Percentiles rank a stretch among this genome's conserved stretches.
These are phyloP conservation scores for Kazachstania sp. DNA, from an alignment of 1,139 yeast species.

Conservation along the genomic window DNA sequence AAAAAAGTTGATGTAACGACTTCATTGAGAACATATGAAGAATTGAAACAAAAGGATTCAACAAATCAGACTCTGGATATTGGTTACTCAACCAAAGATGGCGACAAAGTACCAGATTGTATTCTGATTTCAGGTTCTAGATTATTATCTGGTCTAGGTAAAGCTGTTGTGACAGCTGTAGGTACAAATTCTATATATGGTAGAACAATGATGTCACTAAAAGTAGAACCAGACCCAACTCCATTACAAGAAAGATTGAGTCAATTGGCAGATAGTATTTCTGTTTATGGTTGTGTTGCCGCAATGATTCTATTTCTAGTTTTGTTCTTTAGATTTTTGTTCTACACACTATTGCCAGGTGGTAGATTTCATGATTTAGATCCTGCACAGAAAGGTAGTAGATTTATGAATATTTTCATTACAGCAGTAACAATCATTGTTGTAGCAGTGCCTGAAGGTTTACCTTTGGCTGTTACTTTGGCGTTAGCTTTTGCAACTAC, in stretches of 20 bases:
- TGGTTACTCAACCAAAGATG: constrained; percentile 31
- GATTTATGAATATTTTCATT: constrained; percentile 75
- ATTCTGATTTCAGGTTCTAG: constrained; percentile 88
- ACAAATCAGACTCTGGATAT: constrained; percentile 37
- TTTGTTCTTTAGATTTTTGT: constrained; percentile 66
- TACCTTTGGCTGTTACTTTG: constrained; percentile 91
- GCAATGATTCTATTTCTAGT: constrained; percentile 73
- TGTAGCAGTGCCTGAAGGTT: constrained; percentile 97
- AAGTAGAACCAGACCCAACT: constrained; percentile 69
- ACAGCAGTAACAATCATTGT: constrained; percentile 89
- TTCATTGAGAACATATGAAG: constrained; percentile 35
- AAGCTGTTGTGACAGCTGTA: constrained; percentile 79
- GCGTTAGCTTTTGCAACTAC: constrained; percentile 97
- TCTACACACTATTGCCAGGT: constrained; percentile 47
- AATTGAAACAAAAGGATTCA: constrained; percentile 27
- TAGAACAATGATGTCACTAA: constrained; percentile 73
- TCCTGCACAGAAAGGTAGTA: constrained; percentile 73
- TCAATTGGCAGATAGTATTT: constrained; percentile 81
- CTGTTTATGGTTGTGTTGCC: constrained; percentile 84
- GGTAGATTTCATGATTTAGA: constrained; percentile 39
- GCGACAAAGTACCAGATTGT: constrained; percentile 19
- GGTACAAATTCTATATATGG: constrained; percentile 89
- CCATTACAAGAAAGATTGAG: constrained; percentile 83
- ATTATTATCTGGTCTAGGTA: constrained; percentile 78
- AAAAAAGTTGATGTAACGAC: constrained; percentile 50